Base-by-base conservation (phyloP, 2,329 filamentous ascomycete genomes). In the Cytospora paraplurivora region DNA sequence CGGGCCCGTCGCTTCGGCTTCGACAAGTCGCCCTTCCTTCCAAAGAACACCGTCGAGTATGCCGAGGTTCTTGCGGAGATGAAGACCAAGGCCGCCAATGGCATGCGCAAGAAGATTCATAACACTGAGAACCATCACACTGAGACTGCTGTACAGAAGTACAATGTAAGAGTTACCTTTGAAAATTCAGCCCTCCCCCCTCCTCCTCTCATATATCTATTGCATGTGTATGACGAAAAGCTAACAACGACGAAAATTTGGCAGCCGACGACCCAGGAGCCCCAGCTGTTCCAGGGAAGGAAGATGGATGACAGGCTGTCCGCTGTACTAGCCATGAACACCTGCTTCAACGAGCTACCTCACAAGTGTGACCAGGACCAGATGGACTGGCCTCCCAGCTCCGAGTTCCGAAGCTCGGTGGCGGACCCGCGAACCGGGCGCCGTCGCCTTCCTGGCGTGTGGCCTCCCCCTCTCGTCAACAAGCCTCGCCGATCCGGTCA, bases 31-130 rank as follows among this genome's bases (percentile, higher is more conserved):
- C 63, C 49, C 17, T 57, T 62, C 19, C 35, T 63, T 19, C 62
- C 62, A 1, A 27, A 60, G 56, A 54, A 34, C 15, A 35, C 54
- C 49, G 21, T 37, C 44, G 55, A 63, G 56, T 63, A 59, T 27
- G 55, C 56, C 13, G 55, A 32, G 13, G 38, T 63, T 47, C 47
- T 59, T 17, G 62, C 56, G 17, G 55, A 59, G 47, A 59, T 33
- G 47, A 53, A 63, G 33, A 47, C 55, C 34, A 37, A 34, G 33
- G 56, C 59, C 38, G 56, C 56, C 37, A 34, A 59, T 27, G 33
- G 56, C 13, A 52, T 60, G 10, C 62, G 56, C 33, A 60, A 63
- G 49, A 64, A 52, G 35, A 56, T 64, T 37, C 17, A 55, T 19
- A n/a, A 54, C 47, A 62, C 38, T n/a, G 58, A 64, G 58, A 21